Base-by-base conservation (phyloP, 169 alveolate genomes). In the Sarcocystis neurona region DNA sequence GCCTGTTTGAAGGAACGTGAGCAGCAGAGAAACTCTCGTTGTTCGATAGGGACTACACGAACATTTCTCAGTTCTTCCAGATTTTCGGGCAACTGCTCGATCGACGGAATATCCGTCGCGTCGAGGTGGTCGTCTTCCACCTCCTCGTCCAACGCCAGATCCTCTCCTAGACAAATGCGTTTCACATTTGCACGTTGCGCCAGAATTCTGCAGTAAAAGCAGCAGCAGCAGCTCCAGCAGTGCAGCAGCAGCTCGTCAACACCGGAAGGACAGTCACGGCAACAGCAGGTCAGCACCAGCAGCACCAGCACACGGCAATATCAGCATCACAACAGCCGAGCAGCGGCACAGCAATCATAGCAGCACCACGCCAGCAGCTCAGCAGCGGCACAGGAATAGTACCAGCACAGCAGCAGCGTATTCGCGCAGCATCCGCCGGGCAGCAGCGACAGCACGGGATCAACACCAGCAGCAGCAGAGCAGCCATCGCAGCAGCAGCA, bases 161-260 rank as follows among this genome's bases (percentile, higher is more conserved):
- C 82, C 20, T 41, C 1, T 30, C 82, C 82, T 18, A 39, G 23
- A 32, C 82, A 39, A 0, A 72, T 72, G 56, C 34, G n/a, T 23
- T 72, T 72, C 34, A 72, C 18, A 12, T 72, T 72, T 15, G 82
- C 82, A 4, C 82, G 82, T 53, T 72, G 82, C 15, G 41, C 18
- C 10, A 72, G 2, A 34, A 37, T 53, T 39, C 82, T 72, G 34
- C 58, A 72, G 37, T 32, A 12, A 6, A n/a, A n/a, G 89, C 37
- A 79, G 74, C 43, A 27, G 48, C 79, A 70, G 79, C 79, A 70
- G 48, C 50, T 23, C 37, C 15, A 63, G 75, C 75, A 10, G 32
- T 37, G 32, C 5, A n/a, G 30, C 32, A 63, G 75, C 75, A 63
- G 32, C n/a, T n/a, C n/a, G n/a, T n/a, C n/a, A n/a, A n/a, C n/a